Evolutionary conservation across 2,329 filamentous ascomycete species (phyloP).

Genomic region (Alternaria alternata): DNA sequence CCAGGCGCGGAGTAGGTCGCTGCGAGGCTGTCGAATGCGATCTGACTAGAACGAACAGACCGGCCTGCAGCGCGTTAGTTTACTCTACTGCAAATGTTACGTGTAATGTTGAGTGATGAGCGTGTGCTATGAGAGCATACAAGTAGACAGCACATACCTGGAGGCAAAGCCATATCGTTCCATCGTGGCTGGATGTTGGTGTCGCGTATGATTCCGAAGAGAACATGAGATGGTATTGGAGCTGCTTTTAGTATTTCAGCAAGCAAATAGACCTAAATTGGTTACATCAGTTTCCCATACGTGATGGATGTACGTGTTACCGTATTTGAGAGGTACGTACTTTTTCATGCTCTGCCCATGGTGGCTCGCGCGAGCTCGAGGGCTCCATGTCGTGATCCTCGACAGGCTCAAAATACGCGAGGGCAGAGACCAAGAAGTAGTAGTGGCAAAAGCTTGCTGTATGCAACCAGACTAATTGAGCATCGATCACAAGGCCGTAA

Average conservation of each 20-base stretch:
- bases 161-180: slow-evolving; percentile 59
- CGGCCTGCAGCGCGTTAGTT: slow-evolving; percentile 40
- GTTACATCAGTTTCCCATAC: slow-evolving; percentile 8
- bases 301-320: slow-evolving; percentile 5
- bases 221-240: slow-evolving; percentile 53
- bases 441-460: slow-evolving; percentile 33
- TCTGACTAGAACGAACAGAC: slow-evolving; percentile 48
- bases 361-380: slow-evolving; percentile 47
- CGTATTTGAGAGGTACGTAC: slow-evolving; percentile 40
- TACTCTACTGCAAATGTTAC: not conserved
- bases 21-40: slow-evolving; percentile 44
- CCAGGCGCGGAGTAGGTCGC: slow-evolving; percentile 28
- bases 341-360: slow-evolving; percentile 59
- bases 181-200: slow-evolving; percentile 56
- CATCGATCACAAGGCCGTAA: slow-evolving; percentile 47
- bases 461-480: slow-evolving; percentile 49
- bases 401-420: slow-evolving; percentile 22
- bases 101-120: not conserved
- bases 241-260: slow-evolving; percentile 62
- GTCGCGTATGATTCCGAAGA: slow-evolving; percentile 56
- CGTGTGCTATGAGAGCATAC: not conserved
- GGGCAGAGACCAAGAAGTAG: slow-evolving; percentile 45
- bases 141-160: slow-evolving; percentile 50
- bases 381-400: slow-evolving; percentile 50
- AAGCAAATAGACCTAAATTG: slow-evolving; percentile 54